Conservation (phyloP, 805 yeast species). For the Saturnispora diversa region DNA sequence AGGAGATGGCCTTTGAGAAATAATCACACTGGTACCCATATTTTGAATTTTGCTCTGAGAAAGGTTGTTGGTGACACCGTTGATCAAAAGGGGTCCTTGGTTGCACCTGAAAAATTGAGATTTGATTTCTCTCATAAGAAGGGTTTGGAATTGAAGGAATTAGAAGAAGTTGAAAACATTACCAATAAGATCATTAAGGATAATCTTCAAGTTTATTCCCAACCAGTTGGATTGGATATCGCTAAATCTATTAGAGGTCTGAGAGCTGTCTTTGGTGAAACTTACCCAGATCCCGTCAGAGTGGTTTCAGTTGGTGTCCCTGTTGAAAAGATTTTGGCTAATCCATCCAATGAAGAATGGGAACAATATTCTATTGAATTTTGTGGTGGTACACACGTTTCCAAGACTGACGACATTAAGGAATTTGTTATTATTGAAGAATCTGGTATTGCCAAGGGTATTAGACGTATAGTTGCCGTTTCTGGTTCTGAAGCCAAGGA, state of each 20-base stretch:
- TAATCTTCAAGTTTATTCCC: constrained; percentile 66
- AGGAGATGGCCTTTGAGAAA: constrained; percentile 96
- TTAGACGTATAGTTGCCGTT: constrained; percentile 95
- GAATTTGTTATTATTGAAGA: constrained; percentile 88
- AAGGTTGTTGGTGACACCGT: constrained; percentile 79
- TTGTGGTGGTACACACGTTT: constrained; percentile 99
- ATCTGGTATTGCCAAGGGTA: constrained; percentile 97
- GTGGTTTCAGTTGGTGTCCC: constrained; percentile 94
- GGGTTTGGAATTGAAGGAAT: constrained; percentile 64
- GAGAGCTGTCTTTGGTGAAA: constrained; percentile 98
- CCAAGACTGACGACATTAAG: constrained; percentile 86
- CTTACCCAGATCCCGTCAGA: constrained; percentile 97
- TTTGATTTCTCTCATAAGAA: constrained; percentile 94
- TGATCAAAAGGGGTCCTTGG: constrained; percentile 95
- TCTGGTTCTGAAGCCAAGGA: constrained; percentile 86
- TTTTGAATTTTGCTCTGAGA: constrained; percentile 81
- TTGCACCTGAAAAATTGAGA: constrained; percentile 89
- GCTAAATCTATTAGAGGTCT: constrained; percentile 78
- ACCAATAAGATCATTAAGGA: constrained; percentile 63
- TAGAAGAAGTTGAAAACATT: constrained; percentile 67
- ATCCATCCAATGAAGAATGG: constrained; percentile 76
- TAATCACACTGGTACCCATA: constrained; percentile 98
- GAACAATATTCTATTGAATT: constrained; percentile 74
- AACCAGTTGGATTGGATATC: constrained; percentile 65
- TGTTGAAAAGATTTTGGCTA: constrained; percentile 66